Base-by-base conservation (phyloP, 2,329 filamentous ascomycete species). In the Fulvia fulva region DNA sequence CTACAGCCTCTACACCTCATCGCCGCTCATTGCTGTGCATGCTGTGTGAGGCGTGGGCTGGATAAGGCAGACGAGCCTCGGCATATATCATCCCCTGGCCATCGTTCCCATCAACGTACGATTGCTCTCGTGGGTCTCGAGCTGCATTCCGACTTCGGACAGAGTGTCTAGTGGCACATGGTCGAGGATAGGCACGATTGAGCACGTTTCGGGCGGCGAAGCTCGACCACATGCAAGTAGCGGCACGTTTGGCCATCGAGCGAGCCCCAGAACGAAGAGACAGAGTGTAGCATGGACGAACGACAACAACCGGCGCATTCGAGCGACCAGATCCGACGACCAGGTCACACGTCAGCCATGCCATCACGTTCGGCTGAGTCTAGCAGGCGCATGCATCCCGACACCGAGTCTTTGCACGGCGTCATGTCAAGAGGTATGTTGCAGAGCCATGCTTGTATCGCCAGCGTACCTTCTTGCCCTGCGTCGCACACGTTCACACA, bases 361-460 rank as follows among this genome's bases (percentile, higher is more conserved):
- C 65, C 66, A 55, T 67, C 65, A 58, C 62, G 66, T 52, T 67
- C 68, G 7, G 61, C 65, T 43, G 69, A 68, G 59, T 68, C 68
- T 61, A 66, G 66, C 56, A 56, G 60, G 55, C 67, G 69, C 60
- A 63, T 65, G 58, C 65, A 66, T 47, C 60, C 66, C 56, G 66
- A 70, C 58, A 65, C 67, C 69, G 61, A 69, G 67, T 68, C 51
- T 57, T 46, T 43, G 21, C 28, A 54, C 46, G 50, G 53, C 45
- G 47, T 53, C 37, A 54, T 55, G 61, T 50, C 25, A 12, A 50
- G 45, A 25, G 25, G 19, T 34, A 30, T 16, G 26, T 55, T 45
- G 46, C n/a, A 11, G 34, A 23, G 14, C 16, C 21, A 21, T 32
- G 47, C 47, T 26, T 32, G 47, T 32, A 26, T 21, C 3, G n/a